Evolutionary conservation across 116 monocot genomes (phyloP).

Genomic region (Iris pallida): DNA sequence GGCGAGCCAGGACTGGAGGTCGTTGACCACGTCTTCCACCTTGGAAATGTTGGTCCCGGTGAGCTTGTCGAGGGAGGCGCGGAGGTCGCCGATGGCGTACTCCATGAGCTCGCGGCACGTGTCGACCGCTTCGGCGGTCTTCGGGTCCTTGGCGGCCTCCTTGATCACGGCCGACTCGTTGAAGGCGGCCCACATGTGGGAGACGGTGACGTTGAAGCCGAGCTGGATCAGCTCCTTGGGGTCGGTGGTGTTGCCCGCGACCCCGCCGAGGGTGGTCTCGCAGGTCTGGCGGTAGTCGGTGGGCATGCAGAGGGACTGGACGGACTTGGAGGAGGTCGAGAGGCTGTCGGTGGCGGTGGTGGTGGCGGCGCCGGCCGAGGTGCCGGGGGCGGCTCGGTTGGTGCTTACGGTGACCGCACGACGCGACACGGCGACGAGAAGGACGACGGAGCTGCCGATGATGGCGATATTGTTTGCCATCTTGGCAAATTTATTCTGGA

Average conservation of each 20-base stretch:
- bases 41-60: neutral
- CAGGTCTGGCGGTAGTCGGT: constrained; percentile 52
- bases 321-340: constrained; percentile 33
- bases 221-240: constrained; percentile 31
- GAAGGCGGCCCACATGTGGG: constrained; percentile 24
- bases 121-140: constrained; percentile 20
- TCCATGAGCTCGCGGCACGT: constrained; percentile 11
- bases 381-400: neutral
- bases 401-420: constrained; percentile 24
- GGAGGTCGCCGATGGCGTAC: neutral
- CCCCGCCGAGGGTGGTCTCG: constrained; percentile 23
- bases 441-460: constrained; percentile 21
- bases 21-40: neutral
- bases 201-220: constrained; percentile 33
- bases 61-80: neutral
- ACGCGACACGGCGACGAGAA: constrained; percentile 45
- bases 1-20: neutral
- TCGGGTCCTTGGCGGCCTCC: constrained; percentile 23
- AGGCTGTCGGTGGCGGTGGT: neutral
- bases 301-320: constrained; percentile 46
- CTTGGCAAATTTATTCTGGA: neutral
- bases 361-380: neutral
- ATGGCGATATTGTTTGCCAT: constrained; percentile 18
- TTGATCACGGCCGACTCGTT: constrained; percentile 32
- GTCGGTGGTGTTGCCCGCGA: constrained; percentile 41